These are phyloP conservation scores for Colletotrichum orchidophilum DNA, from an alignment of 2,329 filamentous ascomycete species.

Conservation along the genomic window DNA sequence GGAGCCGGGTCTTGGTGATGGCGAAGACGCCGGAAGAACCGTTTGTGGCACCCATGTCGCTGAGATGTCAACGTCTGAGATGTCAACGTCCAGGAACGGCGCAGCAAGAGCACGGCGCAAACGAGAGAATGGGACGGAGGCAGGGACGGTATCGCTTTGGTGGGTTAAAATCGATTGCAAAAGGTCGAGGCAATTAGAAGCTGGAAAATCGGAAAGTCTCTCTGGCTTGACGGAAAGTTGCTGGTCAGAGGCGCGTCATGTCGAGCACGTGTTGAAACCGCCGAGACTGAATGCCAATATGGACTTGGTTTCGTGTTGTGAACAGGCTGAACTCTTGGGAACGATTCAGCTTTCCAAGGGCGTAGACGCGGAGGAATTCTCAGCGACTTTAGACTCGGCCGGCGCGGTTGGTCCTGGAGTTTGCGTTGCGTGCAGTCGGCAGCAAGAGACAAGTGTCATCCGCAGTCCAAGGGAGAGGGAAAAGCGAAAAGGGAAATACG, in stretches of 20 bases:
- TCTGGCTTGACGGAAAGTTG: not conserved
- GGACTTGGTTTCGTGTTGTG: constrained; percentile 16
- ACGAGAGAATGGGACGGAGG: not conserved
- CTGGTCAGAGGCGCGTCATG: constrained; percentile 19
- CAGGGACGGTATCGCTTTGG: not conserved
- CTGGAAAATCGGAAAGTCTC: constrained; percentile 10
- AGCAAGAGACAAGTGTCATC: constrained; percentile 10
- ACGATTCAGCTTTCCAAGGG: constrained; percentile 4
- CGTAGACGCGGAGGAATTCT: constrained; percentile 8
- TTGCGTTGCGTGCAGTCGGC: not conserved
- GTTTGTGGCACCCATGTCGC: constrained; percentile 32
- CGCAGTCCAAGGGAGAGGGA: constrained; percentile 3
- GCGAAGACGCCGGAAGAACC: constrained; percentile 37
- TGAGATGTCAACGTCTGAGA: not conserved
- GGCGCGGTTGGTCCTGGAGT: not conserved
- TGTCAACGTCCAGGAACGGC: constrained; percentile 4
- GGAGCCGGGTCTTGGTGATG: constrained; percentile 47
- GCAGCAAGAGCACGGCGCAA: not conserved
- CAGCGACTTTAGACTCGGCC: not conserved
- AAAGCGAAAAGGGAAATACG: not conserved
- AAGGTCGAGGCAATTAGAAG: not conserved
- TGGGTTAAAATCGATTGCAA: not conserved
- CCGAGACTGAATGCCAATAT: constrained; percentile 13
- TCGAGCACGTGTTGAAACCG: constrained; percentile 25
- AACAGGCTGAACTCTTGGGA: not conserved